Conservation (phyloP, 2,329 filamentous ascomycete species). For the Botrytis fabae region DNA sequence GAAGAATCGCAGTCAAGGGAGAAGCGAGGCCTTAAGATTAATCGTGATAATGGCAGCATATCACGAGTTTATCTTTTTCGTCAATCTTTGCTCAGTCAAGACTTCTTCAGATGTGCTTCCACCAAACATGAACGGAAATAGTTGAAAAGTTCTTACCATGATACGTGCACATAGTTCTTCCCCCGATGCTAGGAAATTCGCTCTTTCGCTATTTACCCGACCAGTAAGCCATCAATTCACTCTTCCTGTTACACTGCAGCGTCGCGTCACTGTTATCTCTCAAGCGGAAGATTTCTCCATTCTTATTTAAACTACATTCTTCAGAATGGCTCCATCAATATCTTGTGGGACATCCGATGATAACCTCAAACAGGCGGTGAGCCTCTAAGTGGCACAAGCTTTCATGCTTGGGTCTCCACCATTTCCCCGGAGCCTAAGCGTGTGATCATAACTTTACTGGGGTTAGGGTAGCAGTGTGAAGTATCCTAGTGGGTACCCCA, state of each 20-base stretch:
- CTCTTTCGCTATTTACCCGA: neutral
- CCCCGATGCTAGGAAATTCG: neutral
- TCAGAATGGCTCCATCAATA: neutral
- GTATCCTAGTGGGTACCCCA: constrained; percentile 6
- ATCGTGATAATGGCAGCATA: rapidly evolving
- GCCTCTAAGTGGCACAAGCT: constrained; percentile 7
- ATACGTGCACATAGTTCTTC: neutral
- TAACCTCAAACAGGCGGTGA: constrained; percentile 17
- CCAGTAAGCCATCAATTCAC: neutral
- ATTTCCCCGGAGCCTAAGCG: constrained; percentile 21
- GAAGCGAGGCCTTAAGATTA: neutral
- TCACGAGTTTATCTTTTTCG: neutral
- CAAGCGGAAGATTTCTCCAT: neutral
- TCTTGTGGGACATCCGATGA: neutral
- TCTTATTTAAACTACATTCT: neutral
- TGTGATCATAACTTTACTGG: constrained; percentile 16
- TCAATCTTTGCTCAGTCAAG: neutral
- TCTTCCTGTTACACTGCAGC: neutral
- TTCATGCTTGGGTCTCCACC: constrained; percentile 10
- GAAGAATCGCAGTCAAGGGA: neutral
- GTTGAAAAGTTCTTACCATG: neutral
- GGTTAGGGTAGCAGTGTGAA: neutral
- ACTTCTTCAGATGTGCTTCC: neutral
- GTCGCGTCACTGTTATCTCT: constrained; percentile 1
- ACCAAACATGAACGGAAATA: neutral